phyloP scores from a whole-genome alignment of 768 basidiomycete species.

The Mycena alexandri region DNA sequence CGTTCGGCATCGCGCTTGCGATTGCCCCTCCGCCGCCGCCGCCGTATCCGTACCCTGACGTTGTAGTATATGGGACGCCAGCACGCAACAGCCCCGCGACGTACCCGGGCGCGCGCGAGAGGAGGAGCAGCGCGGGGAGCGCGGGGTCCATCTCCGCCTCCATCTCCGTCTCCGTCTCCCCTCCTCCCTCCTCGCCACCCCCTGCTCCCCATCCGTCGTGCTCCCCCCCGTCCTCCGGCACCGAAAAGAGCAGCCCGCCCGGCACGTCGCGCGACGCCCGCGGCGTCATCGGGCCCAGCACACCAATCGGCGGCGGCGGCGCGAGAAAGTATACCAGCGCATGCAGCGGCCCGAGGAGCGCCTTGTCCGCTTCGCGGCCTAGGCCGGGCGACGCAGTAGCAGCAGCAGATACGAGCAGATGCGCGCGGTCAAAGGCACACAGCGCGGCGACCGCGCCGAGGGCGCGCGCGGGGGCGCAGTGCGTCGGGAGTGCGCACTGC shows the following conservation, averaged over 20 bases:
- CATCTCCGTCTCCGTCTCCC: no score
- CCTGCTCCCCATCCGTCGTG: no score
- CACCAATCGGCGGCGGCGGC: background rate
- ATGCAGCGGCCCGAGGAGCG: constrained; percentile 26
- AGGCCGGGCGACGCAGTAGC: no score
- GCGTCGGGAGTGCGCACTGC: constrained; percentile 16
- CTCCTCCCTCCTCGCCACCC: no score
- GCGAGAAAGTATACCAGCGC: constrained; percentile 28
- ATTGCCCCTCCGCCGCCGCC: no score
- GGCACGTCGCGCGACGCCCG: background rate
- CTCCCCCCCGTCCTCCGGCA: background rate
- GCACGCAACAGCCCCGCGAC: constrained; percentile 22
- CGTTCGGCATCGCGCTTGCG: background rate
- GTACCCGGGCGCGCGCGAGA: constrained; percentile 30
- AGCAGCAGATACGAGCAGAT: no score
- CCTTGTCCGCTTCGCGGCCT: constrained; percentile 9
- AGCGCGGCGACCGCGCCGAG: constrained; percentile 25
- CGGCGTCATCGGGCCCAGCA: background rate
- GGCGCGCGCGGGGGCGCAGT: constrained; percentile 35
- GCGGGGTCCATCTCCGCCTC: no score
- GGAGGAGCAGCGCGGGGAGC: constrained; percentile 14
- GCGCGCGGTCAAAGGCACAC: constrained; percentile 32
- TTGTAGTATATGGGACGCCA: constrained; percentile 8
- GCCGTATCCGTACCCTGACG: no score
- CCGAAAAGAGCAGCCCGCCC: no score